Evolutionary conservation across 2,329 filamentous ascomycete genomes (phyloP).

Genomic region (Xylaria sp.): DNA sequence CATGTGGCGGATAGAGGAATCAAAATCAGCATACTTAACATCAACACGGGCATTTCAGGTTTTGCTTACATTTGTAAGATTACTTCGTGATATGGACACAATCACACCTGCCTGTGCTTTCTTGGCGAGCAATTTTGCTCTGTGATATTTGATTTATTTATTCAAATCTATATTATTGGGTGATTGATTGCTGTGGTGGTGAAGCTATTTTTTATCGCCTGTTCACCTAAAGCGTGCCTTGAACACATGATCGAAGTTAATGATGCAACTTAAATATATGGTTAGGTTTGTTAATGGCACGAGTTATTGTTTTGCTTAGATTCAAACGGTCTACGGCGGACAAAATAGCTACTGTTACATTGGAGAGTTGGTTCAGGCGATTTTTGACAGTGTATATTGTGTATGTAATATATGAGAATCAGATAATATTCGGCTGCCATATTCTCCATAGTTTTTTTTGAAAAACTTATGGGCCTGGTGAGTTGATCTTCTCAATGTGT

Average conservation of each 20-base stretch:
- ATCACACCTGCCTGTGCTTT: background rate
- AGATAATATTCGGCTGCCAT: background rate
- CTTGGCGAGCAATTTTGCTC: background rate
- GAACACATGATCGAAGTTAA: no score
- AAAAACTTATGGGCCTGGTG: no score
- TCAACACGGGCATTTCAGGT: background rate
- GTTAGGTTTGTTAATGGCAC: no score
- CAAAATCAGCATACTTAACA: no score
- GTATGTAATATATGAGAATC: background rate
- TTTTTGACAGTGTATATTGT: background rate
- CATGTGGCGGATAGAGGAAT: no score
- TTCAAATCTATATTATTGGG: background rate
- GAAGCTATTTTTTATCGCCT: background rate
- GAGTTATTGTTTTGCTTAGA: no score
- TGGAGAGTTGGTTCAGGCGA: background rate
- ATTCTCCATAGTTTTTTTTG: background rate
- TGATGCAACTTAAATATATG: no score
- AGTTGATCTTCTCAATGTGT: background rate
- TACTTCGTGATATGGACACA: background rate
- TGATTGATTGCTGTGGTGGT: background rate
- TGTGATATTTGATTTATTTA: background rate
- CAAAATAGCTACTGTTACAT: background rate
- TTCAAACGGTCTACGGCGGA: no score
- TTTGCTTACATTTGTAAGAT: conserved; percentile 6
- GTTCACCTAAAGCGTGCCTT: background rate